Conservation (phyloP, 2,329 filamentous ascomycete genomes). For the Apiospora hydei region DNA sequence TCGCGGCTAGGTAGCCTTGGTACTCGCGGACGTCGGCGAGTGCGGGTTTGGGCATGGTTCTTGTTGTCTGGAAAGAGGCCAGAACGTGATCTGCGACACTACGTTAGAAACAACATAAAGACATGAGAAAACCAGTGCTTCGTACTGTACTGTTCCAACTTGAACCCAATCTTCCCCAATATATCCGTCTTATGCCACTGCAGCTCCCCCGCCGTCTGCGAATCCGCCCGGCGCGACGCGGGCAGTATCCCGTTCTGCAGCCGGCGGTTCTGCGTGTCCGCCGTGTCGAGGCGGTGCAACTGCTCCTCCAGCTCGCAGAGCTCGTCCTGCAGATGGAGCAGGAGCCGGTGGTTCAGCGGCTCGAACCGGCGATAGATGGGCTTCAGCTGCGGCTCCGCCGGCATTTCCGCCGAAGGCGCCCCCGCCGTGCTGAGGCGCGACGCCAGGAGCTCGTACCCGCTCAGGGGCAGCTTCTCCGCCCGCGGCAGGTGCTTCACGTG, state of each 20-base stretch:
- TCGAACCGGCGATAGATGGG: slow-evolving; percentile 87
- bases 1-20: slow-evolving; percentile 61
- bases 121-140: too few relatives aligned
- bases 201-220: slow-evolving; percentile 60
- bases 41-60: slow-evolving; percentile 56
- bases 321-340: slow-evolving; percentile 87
- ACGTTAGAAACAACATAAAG: neutral
- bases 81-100: slow-evolving; percentile 61
- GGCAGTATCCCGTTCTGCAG: slow-evolving; percentile 55
- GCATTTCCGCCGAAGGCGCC: slow-evolving; percentile 20
- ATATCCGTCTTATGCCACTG: slow-evolving; percentile 67
- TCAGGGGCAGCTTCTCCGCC: slow-evolving; percentile 53
- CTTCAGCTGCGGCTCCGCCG: slow-evolving; percentile 27
- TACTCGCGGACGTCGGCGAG: slow-evolving; percentile 57
- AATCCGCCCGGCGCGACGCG: slow-evolving; percentile 66
- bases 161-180: slow-evolving; percentile 68
- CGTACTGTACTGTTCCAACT: slow-evolving; percentile 72
- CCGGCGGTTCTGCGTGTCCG: slow-evolving; percentile 57
- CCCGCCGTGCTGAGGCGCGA: slow-evolving; percentile 54
- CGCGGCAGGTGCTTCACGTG: slow-evolving; percentile 47
- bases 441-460: slow-evolving; percentile 70
- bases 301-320: slow-evolving; percentile 82
- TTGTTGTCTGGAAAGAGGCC: slow-evolving; percentile 62
- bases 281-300: slow-evolving; percentile 71
- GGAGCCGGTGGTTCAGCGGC: slow-evolving; percentile 79